phyloP scores from a whole-genome alignment of 495 filamentous ascomycete species.

The Xylaria nigripes region DNA sequence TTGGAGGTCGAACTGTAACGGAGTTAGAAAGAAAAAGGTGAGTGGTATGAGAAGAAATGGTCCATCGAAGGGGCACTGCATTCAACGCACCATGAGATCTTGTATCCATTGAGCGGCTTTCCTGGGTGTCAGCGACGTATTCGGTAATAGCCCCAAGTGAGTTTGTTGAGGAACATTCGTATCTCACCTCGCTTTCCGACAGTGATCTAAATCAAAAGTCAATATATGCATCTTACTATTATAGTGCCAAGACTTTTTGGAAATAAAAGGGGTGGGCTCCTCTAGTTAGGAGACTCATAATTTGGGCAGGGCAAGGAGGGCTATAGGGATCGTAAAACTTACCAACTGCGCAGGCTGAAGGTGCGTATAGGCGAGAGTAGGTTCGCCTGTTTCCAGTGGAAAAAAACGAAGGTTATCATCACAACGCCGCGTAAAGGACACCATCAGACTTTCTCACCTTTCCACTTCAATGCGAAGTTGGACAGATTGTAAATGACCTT shows the following conservation, averaged over 20 bases:
- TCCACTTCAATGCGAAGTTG: constrained; percentile 68
- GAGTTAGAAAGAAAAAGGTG: background rate
- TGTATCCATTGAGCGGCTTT: constrained; percentile 75
- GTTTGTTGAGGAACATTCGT: background rate
- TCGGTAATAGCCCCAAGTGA: background rate
- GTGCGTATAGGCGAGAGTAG: constrained; percentile 77
- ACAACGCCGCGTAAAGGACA: constrained; percentile 17
- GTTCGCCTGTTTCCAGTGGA: constrained; percentile 25
- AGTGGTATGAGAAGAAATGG: background rate
- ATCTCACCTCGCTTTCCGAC: constrained; percentile 62
- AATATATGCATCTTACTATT: background rate
- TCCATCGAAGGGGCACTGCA: background rate
- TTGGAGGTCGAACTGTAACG: constrained; percentile 51
- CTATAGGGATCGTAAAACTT: background rate
- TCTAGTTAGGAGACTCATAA: background rate
- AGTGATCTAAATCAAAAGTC: constrained; percentile 45
- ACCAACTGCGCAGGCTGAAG: constrained; percentile 50
- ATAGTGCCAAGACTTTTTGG: no score
- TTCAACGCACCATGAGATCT: constrained; percentile 58
- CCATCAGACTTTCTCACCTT: constrained; percentile 20
- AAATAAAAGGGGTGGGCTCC: background rate
- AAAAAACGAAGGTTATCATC: background rate
- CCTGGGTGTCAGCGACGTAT: constrained; percentile 71
- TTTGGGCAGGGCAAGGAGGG: background rate
- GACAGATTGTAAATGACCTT: constrained; percentile 74